Conservation (phyloP, 2,329 filamentous ascomycete genomes). For the Aspergillus eucalypticola region DNA sequence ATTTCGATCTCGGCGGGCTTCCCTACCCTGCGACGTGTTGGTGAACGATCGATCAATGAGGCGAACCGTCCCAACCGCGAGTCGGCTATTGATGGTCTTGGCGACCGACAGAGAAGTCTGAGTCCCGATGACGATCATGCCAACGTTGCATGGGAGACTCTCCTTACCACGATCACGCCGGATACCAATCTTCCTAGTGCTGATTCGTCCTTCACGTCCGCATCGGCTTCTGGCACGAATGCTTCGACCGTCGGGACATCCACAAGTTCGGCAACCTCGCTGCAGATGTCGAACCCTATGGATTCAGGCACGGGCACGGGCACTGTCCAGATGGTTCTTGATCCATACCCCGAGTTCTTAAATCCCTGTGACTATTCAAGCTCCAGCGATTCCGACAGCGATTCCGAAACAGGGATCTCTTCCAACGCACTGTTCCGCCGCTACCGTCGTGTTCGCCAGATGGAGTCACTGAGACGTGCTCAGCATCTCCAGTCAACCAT, state of each 20-base stretch:
- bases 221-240: conserved; percentile 32
- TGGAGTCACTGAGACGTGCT: conserved; percentile 25
- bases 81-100: conserved; percentile 66
- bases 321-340: conserved; percentile 31
- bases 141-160: conserved; percentile 72
- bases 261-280: conserved; percentile 44
- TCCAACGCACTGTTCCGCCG: conserved; percentile 22
- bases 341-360: conserved; percentile 37
- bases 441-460: conserved; percentile 20
- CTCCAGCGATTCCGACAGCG: conserved; percentile 37
- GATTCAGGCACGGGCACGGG: conserved; percentile 21
- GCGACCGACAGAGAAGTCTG: conserved; percentile 80
- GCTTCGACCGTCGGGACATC: conserved; percentile 25
- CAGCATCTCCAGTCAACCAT: conserved; percentile 33
- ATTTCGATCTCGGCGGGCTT: conserved; percentile 20
- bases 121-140: conserved; percentile 59
- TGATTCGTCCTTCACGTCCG: conserved; percentile 78
- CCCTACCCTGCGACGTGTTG: conserved; percentile 36
- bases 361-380: conserved; percentile 42
- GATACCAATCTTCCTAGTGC: conserved; percentile 78
- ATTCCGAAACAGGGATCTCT: conserved; percentile 31
- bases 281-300: conserved; percentile 40
- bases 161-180: conserved; percentile 76
- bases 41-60: conserved; percentile 34
- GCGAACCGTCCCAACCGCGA: conserved; percentile 23